phyloP scores from a whole-genome alignment of 495 filamentous ascomycete genomes.

The Durotheca rogersii region DNA sequence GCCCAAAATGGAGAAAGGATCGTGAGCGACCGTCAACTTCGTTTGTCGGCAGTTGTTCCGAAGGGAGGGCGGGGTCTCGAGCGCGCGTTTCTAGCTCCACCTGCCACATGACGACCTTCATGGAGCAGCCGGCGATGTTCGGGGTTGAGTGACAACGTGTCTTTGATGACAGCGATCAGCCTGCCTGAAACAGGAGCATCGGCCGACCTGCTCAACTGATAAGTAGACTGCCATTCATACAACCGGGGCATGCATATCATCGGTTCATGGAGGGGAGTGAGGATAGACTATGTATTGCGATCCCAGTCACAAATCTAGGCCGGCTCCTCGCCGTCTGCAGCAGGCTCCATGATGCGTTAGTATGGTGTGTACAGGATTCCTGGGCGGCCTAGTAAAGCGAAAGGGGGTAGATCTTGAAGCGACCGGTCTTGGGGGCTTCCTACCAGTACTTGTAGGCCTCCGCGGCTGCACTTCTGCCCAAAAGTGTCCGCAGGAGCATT shows the following conservation, averaged over 20 bases:
- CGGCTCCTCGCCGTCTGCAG: conserved; percentile 17
- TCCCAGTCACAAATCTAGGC: conserved; percentile 16
- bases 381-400: conserved; percentile 11
- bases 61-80: conserved; percentile 27
- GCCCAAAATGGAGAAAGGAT: conserved; percentile 2
- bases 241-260: conserved; percentile 15
- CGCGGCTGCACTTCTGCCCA: conserved; percentile 34
- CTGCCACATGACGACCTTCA: conserved; percentile 26
- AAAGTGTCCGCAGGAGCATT: conserved; percentile 29
- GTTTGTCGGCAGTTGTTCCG: conserved; percentile 33
- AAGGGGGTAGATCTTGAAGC: conserved; percentile 12
- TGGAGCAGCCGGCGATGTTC: conserved; percentile 26
- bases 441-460: conserved; percentile 27
- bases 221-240: conserved; percentile 15
- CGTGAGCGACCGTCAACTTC: conserved; percentile 13
- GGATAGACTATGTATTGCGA: conserved; percentile 24
- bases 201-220: conserved; percentile 19
- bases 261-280: conserved; percentile 32
- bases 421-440: conserved; percentile 27
- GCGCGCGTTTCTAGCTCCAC: conserved; percentile 22
- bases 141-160: conserved; percentile 27
- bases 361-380: conserved; percentile 18
- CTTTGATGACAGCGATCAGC: conserved; percentile 27
- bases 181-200: conserved; percentile 27
- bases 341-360: conserved; percentile 20